phyloP scores from a whole-genome alignment of 1,284 basidiomycete genomes.

The Vanrija sp. region DNA sequence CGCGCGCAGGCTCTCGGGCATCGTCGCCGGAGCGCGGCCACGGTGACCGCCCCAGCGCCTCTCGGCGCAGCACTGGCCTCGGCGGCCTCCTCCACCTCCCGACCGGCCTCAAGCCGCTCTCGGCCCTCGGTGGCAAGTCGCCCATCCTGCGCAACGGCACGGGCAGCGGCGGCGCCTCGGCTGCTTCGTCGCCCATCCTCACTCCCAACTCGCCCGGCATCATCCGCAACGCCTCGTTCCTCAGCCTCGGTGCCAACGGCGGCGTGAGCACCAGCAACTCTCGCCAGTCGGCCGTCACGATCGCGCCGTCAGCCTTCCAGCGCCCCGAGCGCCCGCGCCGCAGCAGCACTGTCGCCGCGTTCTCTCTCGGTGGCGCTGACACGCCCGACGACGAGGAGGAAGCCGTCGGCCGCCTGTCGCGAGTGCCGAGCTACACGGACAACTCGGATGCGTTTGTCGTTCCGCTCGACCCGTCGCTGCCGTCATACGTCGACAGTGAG shows the following conservation, averaged over 20 bases:
- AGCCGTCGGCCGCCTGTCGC: constrained; percentile 29
- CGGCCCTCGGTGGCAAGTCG: constrained; percentile 6
- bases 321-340: neutral
- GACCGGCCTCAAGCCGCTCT: constrained; percentile 16
- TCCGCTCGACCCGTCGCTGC: constrained; percentile 71
- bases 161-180: neutral
- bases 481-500: constrained; percentile 68
- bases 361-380: constrained; percentile 1
- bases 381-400: constrained; percentile 1
- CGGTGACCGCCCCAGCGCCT: neutral
- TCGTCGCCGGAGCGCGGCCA: constrained; percentile 45
- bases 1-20: constrained; percentile 52
- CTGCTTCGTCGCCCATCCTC: neutral
- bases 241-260: constrained; percentile 12
- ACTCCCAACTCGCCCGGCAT: constrained; percentile 6
- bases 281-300: constrained; percentile 4
- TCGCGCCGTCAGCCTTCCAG: constrained; percentile 5
- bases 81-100: constrained; percentile 19
- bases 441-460: constrained; percentile 56
- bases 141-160: constrained; percentile 17
- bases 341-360: neutral
- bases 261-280: neutral
- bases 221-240: constrained; percentile 11
- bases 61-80: constrained; percentile 8
- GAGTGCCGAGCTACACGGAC: constrained; percentile 74